Percentiles rank a stretch among this genome's conserved stretches.
These are phyloP conservation scores for Pseudoperonospora humuli DNA, from an alignment of 352 stramenopile genomes.

Conservation along the genomic window DNA sequence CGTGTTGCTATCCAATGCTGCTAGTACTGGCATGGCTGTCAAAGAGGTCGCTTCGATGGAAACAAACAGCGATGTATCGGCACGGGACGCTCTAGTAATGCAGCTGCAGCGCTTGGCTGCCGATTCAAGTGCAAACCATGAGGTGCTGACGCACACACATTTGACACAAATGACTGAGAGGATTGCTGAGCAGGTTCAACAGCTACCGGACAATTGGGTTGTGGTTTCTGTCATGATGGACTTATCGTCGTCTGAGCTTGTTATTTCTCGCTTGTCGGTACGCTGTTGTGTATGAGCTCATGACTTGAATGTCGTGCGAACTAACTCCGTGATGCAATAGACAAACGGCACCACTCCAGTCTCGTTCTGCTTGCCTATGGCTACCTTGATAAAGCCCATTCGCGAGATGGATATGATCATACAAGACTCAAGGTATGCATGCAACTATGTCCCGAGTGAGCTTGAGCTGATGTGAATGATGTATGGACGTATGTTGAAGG, in stretches of 20 bases:
- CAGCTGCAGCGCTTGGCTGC: conserved; percentile 17
- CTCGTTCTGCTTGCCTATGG: conserved; percentile 42
- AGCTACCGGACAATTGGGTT: conserved; percentile 34
- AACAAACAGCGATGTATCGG: conserved; percentile 1
- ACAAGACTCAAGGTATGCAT: conserved; percentile 43
- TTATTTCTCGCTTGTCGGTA: conserved; percentile 40
- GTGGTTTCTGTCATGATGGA: conserved; percentile 35
- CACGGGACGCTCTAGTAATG: conserved; percentile 12
- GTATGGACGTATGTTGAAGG: conserved; percentile 16
- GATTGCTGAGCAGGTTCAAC: conserved; percentile 17
- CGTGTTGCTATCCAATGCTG: conserved; percentile 31
- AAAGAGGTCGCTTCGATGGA: neutral
- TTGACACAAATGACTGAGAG: conserved; percentile 14
- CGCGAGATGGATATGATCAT: conserved; percentile 44
- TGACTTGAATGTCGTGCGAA: neutral
- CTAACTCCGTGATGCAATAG: conserved; percentile 22
- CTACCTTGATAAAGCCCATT: conserved; percentile 35
- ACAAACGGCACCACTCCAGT: conserved; percentile 30
- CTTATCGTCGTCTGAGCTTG: conserved; percentile 36
- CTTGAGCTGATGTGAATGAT: conserved; percentile 1
- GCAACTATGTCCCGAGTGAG: neutral
- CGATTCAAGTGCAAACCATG: conserved; percentile 1
- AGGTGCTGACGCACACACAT: neutral
- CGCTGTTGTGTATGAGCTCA: conserved; percentile 3
- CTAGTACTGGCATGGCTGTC: conserved; percentile 9